Evolutionary conservation across 78 protist genomes (phyloP).

Genomic region (Dictyostelium citrinum): DNA sequence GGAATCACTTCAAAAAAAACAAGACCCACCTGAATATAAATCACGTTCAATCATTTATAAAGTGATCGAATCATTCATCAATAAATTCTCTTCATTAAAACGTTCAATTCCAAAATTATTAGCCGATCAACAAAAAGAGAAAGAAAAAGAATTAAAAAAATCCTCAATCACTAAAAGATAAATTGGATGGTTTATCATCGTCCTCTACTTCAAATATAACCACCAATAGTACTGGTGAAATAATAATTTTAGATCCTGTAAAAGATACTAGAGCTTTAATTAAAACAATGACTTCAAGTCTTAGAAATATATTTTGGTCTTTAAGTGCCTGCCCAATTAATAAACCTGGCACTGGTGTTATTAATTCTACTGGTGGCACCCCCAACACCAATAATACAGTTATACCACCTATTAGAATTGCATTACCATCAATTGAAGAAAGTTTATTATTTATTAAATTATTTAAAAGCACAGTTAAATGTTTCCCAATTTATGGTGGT

Average conservation of each 20-base stretch:
- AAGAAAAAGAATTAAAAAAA: background rate
- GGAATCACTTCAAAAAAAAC: slow-evolving; percentile 82
- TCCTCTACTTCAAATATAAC: background rate
- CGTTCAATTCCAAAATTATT: slow-evolving; percentile 74
- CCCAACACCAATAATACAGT: background rate
- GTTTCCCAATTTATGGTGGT: slow-evolving; percentile 75
- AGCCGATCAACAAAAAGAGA: background rate
- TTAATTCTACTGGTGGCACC: background rate
- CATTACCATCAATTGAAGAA: slow-evolving; percentile 66
- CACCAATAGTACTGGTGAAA: background rate
- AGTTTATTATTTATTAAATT: slow-evolving; percentile 50
- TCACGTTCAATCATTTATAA: slow-evolving; percentile 79
- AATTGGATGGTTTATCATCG: background rate
- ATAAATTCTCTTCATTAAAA: slow-evolving; percentile 83
- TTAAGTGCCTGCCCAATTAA: background rate
- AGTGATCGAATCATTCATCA: slow-evolving; percentile 82
- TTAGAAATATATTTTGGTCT: slow-evolving; percentile 90
- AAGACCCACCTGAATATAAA: slow-evolving; percentile 27
- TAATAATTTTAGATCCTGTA: slow-evolving; percentile 7
- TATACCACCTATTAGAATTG: background rate
- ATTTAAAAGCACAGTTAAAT: slow-evolving; percentile 78
- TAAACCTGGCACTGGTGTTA: background rate
- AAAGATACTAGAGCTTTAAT: slow-evolving; percentile 79
- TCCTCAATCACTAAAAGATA: background rate
- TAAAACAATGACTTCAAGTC: slow-evolving; percentile 85